These are phyloP conservation scores for Lipomyces oligophaga DNA, from an alignment of 805 yeast species.

Conservation along the genomic window DNA sequence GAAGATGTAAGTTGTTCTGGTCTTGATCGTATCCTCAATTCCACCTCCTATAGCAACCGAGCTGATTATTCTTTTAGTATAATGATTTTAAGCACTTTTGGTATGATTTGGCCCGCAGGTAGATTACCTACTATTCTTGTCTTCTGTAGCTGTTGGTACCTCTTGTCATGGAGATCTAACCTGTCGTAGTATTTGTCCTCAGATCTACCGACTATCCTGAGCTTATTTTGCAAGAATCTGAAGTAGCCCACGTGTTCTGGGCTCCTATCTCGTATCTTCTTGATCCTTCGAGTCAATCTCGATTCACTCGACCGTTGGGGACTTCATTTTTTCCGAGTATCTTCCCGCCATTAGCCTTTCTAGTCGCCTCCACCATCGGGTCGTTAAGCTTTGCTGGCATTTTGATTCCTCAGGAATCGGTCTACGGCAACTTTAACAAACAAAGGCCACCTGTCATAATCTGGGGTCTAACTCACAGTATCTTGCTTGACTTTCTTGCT, in stretches of 20 bases:
- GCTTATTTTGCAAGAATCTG: conserved; percentile 35
- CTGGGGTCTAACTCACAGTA: conserved; percentile 41
- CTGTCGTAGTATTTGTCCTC: conserved; percentile 33
- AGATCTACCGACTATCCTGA: conserved; percentile 24
- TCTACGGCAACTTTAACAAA: not conserved
- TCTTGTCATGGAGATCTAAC: not conserved
- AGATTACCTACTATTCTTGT: not conserved
- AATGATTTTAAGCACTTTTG: conserved; percentile 38
- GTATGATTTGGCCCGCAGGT: conserved; percentile 10
- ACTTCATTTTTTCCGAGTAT: no score
- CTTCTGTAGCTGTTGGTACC: not conserved
- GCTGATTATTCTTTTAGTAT: conserved; percentile 15
- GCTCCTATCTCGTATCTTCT: conserved; percentile 34
- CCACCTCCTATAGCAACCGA: not conserved
- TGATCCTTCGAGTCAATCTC: conserved; percentile 20
- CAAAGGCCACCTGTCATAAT: conserved; percentile 21
- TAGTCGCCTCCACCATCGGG: conserved; percentile 2
- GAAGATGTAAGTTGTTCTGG: conserved; percentile 14
- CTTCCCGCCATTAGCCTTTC: not conserved
- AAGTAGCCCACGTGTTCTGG: conserved; percentile 42
- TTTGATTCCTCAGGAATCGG: not conserved
- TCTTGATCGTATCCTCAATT: not conserved
- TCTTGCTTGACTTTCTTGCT: conserved; percentile 35
- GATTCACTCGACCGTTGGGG: conserved; percentile 29
- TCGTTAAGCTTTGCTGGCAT: conserved; percentile 13